Evolutionary conservation across 345 rosid species (phyloP).

Genomic region (Heritiera littoralis): DNA sequence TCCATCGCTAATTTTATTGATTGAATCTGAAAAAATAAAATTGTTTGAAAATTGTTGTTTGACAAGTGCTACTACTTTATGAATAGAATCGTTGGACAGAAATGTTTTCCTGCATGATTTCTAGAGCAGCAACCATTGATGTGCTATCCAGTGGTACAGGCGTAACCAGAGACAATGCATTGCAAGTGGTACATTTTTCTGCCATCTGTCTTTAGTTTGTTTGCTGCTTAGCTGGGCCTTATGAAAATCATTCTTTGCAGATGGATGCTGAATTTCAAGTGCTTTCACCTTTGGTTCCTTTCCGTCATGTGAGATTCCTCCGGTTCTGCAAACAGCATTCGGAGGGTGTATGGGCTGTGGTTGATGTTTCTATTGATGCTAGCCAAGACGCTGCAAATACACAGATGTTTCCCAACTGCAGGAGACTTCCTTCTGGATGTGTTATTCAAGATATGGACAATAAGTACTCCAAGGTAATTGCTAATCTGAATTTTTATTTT

Average conservation of each 20-base stretch:
- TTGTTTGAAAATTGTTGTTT: constrained; percentile 2
- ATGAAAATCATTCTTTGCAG: constrained; percentile 32
- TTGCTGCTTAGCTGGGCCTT: constrained; percentile 14
- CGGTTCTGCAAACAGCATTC: constrained; percentile 72
- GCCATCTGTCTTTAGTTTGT: neutral
- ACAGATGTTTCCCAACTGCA: constrained; percentile 32
- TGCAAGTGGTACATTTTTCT: constrained; percentile 54
- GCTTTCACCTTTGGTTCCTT: constrained; percentile 67
- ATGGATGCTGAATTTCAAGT: constrained; percentile 73
- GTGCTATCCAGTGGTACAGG: constrained; percentile 46
- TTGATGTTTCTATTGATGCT: constrained; percentile 58
- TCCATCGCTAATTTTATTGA: neutral
- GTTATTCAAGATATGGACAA: constrained; percentile 64
- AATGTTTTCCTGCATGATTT: constrained; percentile 57
- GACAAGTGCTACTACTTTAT: constrained; percentile 7
- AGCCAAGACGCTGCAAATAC: constrained; percentile 36
- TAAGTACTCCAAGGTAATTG: constrained; percentile 68
- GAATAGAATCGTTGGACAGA: constrained; percentile 66
- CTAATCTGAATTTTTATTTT: neutral
- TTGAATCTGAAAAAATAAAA: neutral
- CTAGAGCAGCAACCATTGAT: constrained; percentile 47
- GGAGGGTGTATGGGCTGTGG: constrained; percentile 74
- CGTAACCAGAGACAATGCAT: constrained; percentile 54
- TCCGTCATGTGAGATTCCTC: constrained; percentile 56
- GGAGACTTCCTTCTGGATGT: constrained; percentile 80